Conservation (phyloP, 169 alveolate species). For the Plasmodium yoelii region DNA sequence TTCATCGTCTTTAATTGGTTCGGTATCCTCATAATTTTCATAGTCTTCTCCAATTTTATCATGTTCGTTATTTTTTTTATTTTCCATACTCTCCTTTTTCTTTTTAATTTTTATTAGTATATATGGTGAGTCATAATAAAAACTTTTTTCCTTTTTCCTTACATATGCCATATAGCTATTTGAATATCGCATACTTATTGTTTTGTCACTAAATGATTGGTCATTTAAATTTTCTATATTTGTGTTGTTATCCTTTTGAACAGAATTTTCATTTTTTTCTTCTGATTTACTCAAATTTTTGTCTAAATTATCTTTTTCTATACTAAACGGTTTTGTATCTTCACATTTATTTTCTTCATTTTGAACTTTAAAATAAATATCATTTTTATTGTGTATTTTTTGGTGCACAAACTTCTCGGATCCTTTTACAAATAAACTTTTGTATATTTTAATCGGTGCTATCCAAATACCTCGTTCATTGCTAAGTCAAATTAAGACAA, state of each 20-base stretch:
- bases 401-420: constrained; percentile 3
- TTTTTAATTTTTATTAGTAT: constrained; percentile 53
- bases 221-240: not conserved
- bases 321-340: not conserved
- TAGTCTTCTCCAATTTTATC: constrained; percentile 4
- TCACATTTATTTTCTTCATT: constrained; percentile 36
- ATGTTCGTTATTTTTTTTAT: too few species aligned
- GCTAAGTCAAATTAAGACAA: not conserved
- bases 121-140: constrained; percentile 66
- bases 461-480: constrained; percentile 60
- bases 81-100: constrained; percentile 3
- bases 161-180: not conserved
- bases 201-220: not conserved
- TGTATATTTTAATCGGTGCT: constrained; percentile 32
- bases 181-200: not conserved
- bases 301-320: not conserved
- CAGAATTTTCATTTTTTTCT: not conserved
- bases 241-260: not conserved
- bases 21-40: constrained; percentile 3
- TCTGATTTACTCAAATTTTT: not conserved
- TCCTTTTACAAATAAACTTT: constrained; percentile 29
- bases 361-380: constrained; percentile 14
- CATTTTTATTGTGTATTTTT: constrained; percentile 41
- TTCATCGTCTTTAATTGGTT: constrained; percentile 5
- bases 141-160: constrained; percentile 15